A percentile compares a stretch with the other conserved stretches of the same genome.
phyloP scores from a whole-genome alignment of 306 rosid species.

The Sesbania bispinosa region DNA sequence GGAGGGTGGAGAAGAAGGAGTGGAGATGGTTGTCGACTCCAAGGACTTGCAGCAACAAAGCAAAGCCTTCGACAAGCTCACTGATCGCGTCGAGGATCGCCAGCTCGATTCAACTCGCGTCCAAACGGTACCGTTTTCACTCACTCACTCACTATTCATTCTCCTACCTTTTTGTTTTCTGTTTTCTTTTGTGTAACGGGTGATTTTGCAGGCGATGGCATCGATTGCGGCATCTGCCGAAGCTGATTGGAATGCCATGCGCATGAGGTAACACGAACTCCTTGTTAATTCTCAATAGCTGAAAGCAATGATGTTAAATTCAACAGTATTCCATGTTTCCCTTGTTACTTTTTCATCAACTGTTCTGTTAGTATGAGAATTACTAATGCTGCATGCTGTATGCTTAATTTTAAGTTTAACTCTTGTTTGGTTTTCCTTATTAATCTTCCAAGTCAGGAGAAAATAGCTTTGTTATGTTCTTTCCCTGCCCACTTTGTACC shows the following conservation, averaged over 20 bases:
- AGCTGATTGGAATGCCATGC: constrained; percentile 78
- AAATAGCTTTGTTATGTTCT: too few species aligned
- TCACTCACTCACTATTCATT: not conserved
- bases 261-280: constrained; percentile 46
- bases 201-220: constrained; percentile 73
- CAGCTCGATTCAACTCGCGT: constrained; percentile 97
- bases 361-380: not conserved
- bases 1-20: constrained; percentile 82
- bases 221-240: constrained; percentile 87
- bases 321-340: not conserved
- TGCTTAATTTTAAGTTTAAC: not conserved
- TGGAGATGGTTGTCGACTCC: constrained; percentile 63
- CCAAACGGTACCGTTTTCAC: constrained; percentile 49
- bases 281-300: too few species aligned
- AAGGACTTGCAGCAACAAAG: constrained; percentile 94
- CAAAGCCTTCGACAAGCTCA: constrained; percentile 94
- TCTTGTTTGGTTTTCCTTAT: not conserved
- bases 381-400: not conserved
- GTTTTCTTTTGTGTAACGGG: not conserved
- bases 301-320: too few species aligned
- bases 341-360: not conserved
- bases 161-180: not conserved
- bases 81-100: constrained; percentile 98
- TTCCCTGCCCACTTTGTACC: too few species aligned
- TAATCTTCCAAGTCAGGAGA: too few species aligned